These are phyloP conservation scores for Hygrophorus pudorinus DNA, from an alignment of 768 basidiomycete genomes.

Conservation along the genomic window DNA sequence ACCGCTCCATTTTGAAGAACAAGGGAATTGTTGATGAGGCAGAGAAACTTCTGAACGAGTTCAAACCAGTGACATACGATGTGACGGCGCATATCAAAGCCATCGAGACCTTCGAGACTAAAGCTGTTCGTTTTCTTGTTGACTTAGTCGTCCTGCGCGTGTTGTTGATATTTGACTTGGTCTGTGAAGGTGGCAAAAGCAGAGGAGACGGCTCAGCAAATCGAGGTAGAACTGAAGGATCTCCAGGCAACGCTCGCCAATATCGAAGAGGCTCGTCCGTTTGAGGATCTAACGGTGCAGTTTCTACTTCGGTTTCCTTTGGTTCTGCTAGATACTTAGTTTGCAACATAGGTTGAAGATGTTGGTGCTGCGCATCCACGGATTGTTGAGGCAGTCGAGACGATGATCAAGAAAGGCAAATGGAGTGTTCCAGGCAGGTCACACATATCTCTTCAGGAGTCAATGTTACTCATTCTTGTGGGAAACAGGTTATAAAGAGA, in stretches of 20 bases:
- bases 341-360: constrained; percentile 58
- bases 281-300: constrained; percentile 91
- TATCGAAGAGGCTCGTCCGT: constrained; percentile 94
- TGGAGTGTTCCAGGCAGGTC: constrained; percentile 88
- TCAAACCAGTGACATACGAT: constrained; percentile 95
- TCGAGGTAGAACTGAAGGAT: constrained; percentile 83
- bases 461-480: not conserved
- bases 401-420: constrained; percentile 95
- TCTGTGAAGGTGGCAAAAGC: constrained; percentile 69
- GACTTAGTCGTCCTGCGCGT: constrained; percentile 1
- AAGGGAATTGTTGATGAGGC: constrained; percentile 85
- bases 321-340: not conserved
- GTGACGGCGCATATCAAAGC: constrained; percentile 83
- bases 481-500: constrained; percentile 77
- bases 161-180: not conserved
- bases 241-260: constrained; percentile 91
- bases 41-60: constrained; percentile 78
- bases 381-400: constrained; percentile 83
- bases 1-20: constrained; percentile 89
- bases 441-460: not conserved
- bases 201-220: constrained; percentile 80
- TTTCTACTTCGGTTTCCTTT: not conserved
- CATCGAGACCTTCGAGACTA: constrained; percentile 92
- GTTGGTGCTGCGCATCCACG: constrained; percentile 90
- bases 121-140: constrained; percentile 53